A percentile compares a stretch with the other conserved stretches of the same genome.
These are phyloP conservation scores for Colletotrichum orbiculare DNA, from an alignment of 2,329 filamentous ascomycete species.

Conservation along the genomic window DNA sequence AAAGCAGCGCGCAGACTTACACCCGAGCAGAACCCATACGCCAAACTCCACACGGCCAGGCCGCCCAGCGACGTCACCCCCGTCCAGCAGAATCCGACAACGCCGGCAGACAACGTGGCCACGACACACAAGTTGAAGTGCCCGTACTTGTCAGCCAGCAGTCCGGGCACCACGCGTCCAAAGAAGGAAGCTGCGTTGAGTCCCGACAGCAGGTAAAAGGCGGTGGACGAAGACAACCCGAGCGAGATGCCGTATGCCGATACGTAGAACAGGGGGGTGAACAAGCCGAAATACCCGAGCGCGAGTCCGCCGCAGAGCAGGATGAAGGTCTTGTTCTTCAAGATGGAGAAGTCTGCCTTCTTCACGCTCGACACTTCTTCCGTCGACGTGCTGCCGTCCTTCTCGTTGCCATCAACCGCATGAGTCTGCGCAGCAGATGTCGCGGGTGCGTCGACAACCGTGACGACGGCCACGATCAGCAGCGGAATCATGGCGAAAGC, in stretches of 20 bases:
- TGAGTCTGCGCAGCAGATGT: too few species aligned
- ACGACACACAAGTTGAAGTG: conserved; percentile 55
- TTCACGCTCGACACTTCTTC: not conserved
- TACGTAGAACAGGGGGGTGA: conserved; percentile 66
- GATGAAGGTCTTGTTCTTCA: conserved; percentile 36
- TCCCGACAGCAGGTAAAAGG: conserved; percentile 71
- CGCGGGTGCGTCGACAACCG: conserved; percentile 38
- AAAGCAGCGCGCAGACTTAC: conserved; percentile 40
- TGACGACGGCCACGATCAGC: not conserved
- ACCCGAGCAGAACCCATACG: conserved; percentile 59
- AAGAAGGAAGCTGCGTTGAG: conserved; percentile 67
- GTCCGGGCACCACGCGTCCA: conserved; percentile 63
- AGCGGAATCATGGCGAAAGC: conserved; percentile 19
- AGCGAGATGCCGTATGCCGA: conserved; percentile 63
- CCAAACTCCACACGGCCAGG: conserved; percentile 55
- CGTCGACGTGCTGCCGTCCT: not conserved
- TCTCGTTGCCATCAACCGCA: conserved; percentile 9
- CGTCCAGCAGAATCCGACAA: conserved; percentile 57
- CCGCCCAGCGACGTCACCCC: conserved; percentile 54
- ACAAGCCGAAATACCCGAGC: conserved; percentile 49
- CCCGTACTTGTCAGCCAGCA: conserved; percentile 61
- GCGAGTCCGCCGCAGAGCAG: conserved; percentile 19
- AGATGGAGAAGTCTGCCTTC: conserved; percentile 28
- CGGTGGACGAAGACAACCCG: conserved; percentile 60
- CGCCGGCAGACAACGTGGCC: conserved; percentile 42